Evolutionary conservation across 2,329 filamentous ascomycete species (phyloP).

Genomic region (Fusarium fujikuroi): DNA sequence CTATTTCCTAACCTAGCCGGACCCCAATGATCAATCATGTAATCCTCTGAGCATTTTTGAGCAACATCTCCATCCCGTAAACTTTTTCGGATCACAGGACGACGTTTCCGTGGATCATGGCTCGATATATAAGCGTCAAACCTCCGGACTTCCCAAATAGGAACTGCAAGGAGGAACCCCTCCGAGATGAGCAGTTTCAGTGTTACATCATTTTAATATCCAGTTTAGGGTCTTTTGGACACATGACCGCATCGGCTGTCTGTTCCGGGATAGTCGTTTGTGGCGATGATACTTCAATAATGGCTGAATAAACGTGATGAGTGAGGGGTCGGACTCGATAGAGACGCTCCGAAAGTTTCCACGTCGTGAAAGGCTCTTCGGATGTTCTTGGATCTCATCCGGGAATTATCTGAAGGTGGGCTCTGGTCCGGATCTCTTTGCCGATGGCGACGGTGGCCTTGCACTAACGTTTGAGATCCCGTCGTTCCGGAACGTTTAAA

Average conservation of each 20-base stretch:
- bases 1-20: neutral
- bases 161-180: conserved; percentile 23
- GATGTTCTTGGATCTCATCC: conserved; percentile 5
- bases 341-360: conserved; percentile 20
- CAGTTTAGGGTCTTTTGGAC: neutral
- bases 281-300: neutral
- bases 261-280: neutral
- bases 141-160: conserved; percentile 23
- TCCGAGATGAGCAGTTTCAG: conserved; percentile 29
- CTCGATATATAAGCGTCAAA: neutral
- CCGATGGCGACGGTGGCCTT: neutral
- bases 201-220: conserved; percentile 13
- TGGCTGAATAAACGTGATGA: neutral
- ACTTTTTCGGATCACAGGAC: conserved; percentile 14
- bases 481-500: conserved; percentile 17
- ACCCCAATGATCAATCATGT: neutral
- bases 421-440: neutral
- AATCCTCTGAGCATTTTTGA: neutral
- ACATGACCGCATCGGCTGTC: conserved; percentile 6
- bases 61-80: neutral
- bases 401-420: neutral
- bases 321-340: conserved; percentile 1
- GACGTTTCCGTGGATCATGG: conserved; percentile 8
- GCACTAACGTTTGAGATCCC: conserved; percentile 15
- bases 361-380: neutral